Evolutionary conservation across 805 yeast species (phyloP), one percentile per base, ranked within the genome.

Genomic region (Lipomyces yamanashiensis): DNA sequence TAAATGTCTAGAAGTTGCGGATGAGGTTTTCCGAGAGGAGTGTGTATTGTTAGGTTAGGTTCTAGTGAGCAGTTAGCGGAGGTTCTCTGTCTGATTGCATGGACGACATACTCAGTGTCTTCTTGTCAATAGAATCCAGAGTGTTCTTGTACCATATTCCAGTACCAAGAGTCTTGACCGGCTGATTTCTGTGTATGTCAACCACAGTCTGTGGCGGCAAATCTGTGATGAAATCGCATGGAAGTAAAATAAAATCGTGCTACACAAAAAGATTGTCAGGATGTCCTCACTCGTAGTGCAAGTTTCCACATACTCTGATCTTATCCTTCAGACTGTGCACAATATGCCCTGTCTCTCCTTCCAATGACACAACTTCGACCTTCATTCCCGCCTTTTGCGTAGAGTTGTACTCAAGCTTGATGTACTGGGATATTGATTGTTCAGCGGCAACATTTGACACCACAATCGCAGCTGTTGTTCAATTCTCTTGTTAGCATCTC

Each of bases 211-310:
- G 93, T 10, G 98, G 97, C 2, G 97, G 96, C 44, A 93, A 79
- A 73, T 92, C 93, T 1, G 98, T 92, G 59, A 96, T 81, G 74
- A 95, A 90, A 75, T 96, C 99, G 78, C 98, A 93, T 7, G 98
- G 98, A 60, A 95, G 77, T 39, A 95, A 76, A n/a, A 92, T 90
- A 72, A 91, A 87, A 73, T 87, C 87, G 40, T 80, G 57, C 69
- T 70, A 55, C 68, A 50, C 45, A 54, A 63, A 28, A 33, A 17
- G 36, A 8, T 36, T 17, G 28, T 48, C 19, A 17, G 41, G 8
- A 19, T n/a, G 6, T 7, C 33, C 8, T 37, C 15, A 36, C 6
- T 43, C 43, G 8, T 8, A n/a, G 7, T 17, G 21, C 33, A 9
- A 28, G 8, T 6, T 19, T 36, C 15, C 15, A 23, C 56, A 39